Evolutionary conservation across 2,329 filamentous ascomycete genomes (phyloP).

Genomic region (Fusarium pseudonygamai): DNA sequence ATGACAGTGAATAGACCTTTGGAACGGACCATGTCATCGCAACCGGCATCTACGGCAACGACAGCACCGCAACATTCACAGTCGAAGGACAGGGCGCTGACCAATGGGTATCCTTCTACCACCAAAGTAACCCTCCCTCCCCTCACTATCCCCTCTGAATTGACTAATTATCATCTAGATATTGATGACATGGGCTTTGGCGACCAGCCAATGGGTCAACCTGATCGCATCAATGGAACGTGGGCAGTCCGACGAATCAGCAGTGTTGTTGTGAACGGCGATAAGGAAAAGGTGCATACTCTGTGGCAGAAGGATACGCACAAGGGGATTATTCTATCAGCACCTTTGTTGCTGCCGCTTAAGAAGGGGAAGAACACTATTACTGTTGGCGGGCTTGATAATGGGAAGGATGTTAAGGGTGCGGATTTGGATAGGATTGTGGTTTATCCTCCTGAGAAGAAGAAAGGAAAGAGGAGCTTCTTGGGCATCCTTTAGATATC

Average conservation of each 20-base stretch:
- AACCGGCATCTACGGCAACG: slow-evolving; percentile 62
- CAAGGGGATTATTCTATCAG: slow-evolving; percentile 68
- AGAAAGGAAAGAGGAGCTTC: slow-evolving; percentile 13
- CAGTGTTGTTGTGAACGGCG: slow-evolving; percentile 67
- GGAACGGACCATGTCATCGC: slow-evolving; percentile 56
- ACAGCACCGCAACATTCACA: slow-evolving; percentile 60
- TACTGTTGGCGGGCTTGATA: slow-evolving; percentile 65
- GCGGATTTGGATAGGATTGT: slow-evolving; percentile 68
- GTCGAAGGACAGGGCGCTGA: slow-evolving; percentile 58
- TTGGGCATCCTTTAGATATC: neutral
- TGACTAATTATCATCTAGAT: slow-evolving; percentile 41
- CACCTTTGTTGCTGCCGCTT: slow-evolving; percentile 63
- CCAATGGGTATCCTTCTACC: slow-evolving; percentile 66
- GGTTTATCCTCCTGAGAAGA: slow-evolving; percentile 65
- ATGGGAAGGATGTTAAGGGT: slow-evolving; percentile 65
- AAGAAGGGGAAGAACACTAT: slow-evolving; percentile 65
- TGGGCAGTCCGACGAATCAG: slow-evolving; percentile 69
- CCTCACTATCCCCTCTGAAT: rapidly evolving
- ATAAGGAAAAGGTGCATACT: slow-evolving; percentile 54
- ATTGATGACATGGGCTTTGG: slow-evolving; percentile 70
- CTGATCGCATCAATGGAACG: slow-evolving; percentile 66
- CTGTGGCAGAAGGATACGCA: slow-evolving; percentile 63
- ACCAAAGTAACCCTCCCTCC: slow-evolving; percentile 53
- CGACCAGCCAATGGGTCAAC: slow-evolving; percentile 62
- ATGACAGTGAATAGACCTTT: slow-evolving; percentile 48